Conservation (phyloP, 345 rosid genomes). For the Turritis glabra region DNA sequence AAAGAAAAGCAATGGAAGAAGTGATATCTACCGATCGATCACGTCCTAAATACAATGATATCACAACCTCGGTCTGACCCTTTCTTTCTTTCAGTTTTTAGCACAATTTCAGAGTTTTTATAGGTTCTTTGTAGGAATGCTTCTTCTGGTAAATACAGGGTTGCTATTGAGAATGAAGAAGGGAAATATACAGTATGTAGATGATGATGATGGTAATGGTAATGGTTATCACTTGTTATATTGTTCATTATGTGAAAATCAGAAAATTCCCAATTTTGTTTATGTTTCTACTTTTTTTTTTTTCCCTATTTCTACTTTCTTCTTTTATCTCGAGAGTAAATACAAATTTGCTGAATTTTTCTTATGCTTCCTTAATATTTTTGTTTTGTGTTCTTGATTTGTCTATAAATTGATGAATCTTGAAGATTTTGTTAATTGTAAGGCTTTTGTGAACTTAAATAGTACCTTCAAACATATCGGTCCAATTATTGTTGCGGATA, state of each 20-base stretch:
- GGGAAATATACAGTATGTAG: slow-evolving; percentile 2
- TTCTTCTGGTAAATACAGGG: slow-evolving; percentile 24
- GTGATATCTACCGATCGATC: slow-evolving; percentile 28
- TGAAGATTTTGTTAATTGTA: too few relatives aligned
- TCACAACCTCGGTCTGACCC: slow-evolving; percentile 28
- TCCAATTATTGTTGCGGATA: too few relatives aligned
- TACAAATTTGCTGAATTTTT: background rate
- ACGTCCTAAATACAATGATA: slow-evolving; percentile 37
- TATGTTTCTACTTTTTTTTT: too few relatives aligned
- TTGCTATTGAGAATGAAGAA: slow-evolving; percentile 24
- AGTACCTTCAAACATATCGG: too few relatives aligned
- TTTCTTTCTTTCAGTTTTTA: background rate
- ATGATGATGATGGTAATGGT: slow-evolving; percentile 18
- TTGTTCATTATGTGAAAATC: background rate
- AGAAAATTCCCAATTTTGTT: slow-evolving; percentile 20
- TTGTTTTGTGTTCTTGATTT: background rate
- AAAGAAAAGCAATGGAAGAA: slow-evolving; percentile 50
- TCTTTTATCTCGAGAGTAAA: background rate
- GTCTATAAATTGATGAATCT: too few relatives aligned
- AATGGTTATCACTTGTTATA: slow-evolving; percentile 1
- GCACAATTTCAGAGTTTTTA: background rate
- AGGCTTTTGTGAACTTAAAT: too few relatives aligned
- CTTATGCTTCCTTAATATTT: too few relatives aligned
- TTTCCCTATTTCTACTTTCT: too few relatives aligned
- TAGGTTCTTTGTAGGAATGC: slow-evolving; percentile 30